These are phyloP conservation scores for Coniferiporia weirii DNA, from an alignment of 1,284 basidiomycete genomes.

Conservation along the genomic window DNA sequence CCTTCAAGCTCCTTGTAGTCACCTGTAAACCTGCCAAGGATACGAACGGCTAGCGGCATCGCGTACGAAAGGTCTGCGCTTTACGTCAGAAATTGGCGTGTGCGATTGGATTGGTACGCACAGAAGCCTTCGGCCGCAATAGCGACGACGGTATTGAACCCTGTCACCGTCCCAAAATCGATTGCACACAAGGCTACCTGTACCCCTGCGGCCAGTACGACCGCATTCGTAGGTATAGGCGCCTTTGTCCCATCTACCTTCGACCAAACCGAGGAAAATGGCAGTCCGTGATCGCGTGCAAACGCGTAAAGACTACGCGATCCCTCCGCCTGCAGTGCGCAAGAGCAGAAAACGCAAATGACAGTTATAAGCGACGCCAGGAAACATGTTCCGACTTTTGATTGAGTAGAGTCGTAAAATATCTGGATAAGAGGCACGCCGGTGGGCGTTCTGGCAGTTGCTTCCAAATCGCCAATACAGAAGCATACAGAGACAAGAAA, in stretches of 20 bases:
- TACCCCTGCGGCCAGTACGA: constrained; percentile 13
- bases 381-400: constrained; percentile 13
- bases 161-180: constrained; percentile 17
- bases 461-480: constrained; percentile 15
- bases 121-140: constrained; percentile 18
- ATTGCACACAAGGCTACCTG: constrained; percentile 17
- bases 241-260: constrained; percentile 10
- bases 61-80: constrained; percentile 15
- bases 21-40: constrained; percentile 12
- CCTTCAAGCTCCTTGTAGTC: constrained; percentile 12
- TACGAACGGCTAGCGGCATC: constrained; percentile 13
- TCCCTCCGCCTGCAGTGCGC: constrained; percentile 16
- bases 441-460: constrained; percentile 12
- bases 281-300: constrained; percentile 16
- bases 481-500: constrained; percentile 18
- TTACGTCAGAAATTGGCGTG: neutral
- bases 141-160: constrained; percentile 18
- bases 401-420: constrained; percentile 16
- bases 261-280: constrained; percentile 14
- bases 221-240: constrained; percentile 10
- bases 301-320: constrained; percentile 18
- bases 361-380: constrained; percentile 14
- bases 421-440: constrained; percentile 19
- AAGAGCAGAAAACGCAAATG: constrained; percentile 14
- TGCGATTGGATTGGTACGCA: neutral